A percentile compares a stretch with the other conserved stretches of the same genome.
These are phyloP conservation scores for Castanea mollissima DNA, from an alignment of 306 rosid genomes.

Conservation along the genomic window DNA sequence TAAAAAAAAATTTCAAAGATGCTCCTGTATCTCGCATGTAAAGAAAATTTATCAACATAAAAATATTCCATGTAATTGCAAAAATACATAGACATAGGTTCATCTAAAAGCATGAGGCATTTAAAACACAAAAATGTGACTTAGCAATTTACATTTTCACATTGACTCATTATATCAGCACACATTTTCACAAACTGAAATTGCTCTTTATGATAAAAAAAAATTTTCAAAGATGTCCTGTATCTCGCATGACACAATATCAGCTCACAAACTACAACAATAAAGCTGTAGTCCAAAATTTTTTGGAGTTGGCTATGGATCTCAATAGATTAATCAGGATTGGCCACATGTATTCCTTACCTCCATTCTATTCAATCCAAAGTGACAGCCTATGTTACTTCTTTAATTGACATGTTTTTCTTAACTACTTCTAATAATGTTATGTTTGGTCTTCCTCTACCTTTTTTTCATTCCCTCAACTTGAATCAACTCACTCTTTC, in stretches of 20 bases:
- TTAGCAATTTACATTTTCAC: neutral
- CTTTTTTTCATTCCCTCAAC: no score
- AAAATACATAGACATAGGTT: neutral
- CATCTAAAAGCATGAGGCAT: neutral
- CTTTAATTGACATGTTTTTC: no score
- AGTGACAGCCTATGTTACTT: no score
- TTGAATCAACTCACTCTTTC: no score
- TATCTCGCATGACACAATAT: neutral
- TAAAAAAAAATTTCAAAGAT: neutral
- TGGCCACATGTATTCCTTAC: no score
- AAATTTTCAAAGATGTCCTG: neutral
- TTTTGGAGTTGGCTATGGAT: no score
- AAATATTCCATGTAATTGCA: neutral
- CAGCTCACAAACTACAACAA: no score
- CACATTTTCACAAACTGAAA: constrained; percentile 1
- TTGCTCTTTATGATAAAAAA: neutral
- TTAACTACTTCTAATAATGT: no score
- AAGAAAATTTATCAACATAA: constrained; percentile 14
- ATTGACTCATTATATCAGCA: constrained; percentile 9
- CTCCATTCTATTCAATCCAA: no score
- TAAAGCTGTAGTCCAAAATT: no score
- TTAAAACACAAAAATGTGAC: neutral
- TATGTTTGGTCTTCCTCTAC: no score
- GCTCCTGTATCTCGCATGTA: neutral
- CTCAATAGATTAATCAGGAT: no score